Evolutionary conservation across 1,284 basidiomycete genomes (phyloP), one percentile per base, ranked within the genome.

Genomic region (Naganishia liquefaciens): DNA sequence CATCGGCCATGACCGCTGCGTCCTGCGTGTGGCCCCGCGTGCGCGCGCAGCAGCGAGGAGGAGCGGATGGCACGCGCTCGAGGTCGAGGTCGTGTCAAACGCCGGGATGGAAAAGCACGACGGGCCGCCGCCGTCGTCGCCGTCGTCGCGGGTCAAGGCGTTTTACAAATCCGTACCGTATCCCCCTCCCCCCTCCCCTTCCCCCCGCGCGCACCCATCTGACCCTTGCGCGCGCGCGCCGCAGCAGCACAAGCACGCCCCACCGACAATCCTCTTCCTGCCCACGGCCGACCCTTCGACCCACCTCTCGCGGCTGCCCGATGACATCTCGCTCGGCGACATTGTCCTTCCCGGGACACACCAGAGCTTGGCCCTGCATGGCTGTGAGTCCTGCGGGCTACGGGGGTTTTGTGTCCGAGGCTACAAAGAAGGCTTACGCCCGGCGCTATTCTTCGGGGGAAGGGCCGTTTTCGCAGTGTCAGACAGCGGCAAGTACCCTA

Each of bases 281-380:
- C 66, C 66, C 4, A 21, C 37, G 17, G 55, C 62, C 1, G 47
- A 55, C 0, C 37, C 57, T 1, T 53, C 57, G 19, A 23, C 54
- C 13, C 66, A 68, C 61, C 65, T 70, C 37, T 54, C 68, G 2
- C 23, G 27, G 33, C 51, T 93, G 49, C 86, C 88, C 2, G 87
- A 92, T 74, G 73, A 79, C 3, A 78, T 84, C 1, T 82, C 85
- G 7, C 76, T 94, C 25, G 89, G 88, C 11, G 87, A 87, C 21
- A 71, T 93, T 15, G 79, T 85, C 62, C 81, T 94, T 27, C 89
- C 90, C 62, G 90, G 90, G 82, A 78, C 78, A 28, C 83, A 79
- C 72, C 67, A 73, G 25, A 73, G 68, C 9, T 70, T 60, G 42
- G 76, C 75, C 9, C 64, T 75, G 5, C 71, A 71, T 62, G 75